Base-by-base conservation (phyloP, 495 filamentous ascomycete genomes). In the Hypoxylon cercidicola region DNA sequence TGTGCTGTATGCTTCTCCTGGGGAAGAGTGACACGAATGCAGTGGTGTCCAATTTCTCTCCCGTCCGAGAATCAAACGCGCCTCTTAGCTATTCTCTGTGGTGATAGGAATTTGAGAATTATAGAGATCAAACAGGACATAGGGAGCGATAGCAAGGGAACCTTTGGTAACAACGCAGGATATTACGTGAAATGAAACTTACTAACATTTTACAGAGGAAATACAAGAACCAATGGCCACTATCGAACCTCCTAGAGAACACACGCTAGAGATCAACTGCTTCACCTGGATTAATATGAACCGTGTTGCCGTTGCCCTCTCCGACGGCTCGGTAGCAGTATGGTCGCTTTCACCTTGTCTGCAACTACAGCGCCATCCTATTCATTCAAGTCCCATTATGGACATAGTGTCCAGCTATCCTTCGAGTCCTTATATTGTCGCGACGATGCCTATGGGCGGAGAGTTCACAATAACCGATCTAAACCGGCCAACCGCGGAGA, bases 201-300 rank as follows among this genome's bases (percentile, higher is more conserved):
- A 25, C 68, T 74, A 34, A 75, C 51, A 44, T 60, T 20, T 43
- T 15, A 48, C 39, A 82, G 81, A 79, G 55, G 73, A 74, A 65
- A 60, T 81, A 2, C 62, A 78, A 15, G 47, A 70, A 5, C 74
- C 80, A n/a, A 66, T 79, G 48, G 74, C 60, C 0, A 71, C 75
- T 13, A 77, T 85, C 21, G 72, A 73, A 21, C 72, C 77, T 21
- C 61, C 65, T 0, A 72, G 68, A 19, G 81, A 82, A 58, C 70
- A 79, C 68, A 74, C 74, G 40, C 61, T 82, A 48, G 69, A 73
- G 18, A 77, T 77, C n/a, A 81, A 78, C 28, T 78, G 76, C 67
- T 74, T 83, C 25, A 73, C 78, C 12, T 83, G 81, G 81, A 66
- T 79, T 4, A 81, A 79, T 54, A 74, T 72, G 52, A 83, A 83